A percentile compares a stretch with the other conserved stretches of the same genome.
Conservation (phyloP, 2,329 filamentous ascomycete genomes). For the Aspergillus viridinutans region DNA sequence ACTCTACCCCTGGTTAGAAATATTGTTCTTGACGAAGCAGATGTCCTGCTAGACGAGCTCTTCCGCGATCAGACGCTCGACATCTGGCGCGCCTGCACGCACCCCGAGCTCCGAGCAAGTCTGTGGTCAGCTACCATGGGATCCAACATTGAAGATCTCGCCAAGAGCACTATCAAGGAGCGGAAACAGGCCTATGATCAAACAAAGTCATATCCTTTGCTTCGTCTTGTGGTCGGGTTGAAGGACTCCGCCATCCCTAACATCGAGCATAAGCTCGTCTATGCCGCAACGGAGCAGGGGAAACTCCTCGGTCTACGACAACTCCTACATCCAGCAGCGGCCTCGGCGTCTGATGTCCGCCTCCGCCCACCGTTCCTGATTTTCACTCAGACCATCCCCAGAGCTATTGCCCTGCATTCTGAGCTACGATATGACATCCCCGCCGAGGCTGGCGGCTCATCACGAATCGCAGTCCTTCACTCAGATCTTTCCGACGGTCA, state of each 20-base stretch:
- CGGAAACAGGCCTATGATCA: conserved; percentile 37
- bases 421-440: conserved; percentile 96
- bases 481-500: conserved; percentile 73
- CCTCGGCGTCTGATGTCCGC: conserved; percentile 42
- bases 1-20: conserved; percentile 65
- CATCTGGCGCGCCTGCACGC: conserved; percentile 76
- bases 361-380: conserved; percentile 87
- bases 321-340: conserved; percentile 70
- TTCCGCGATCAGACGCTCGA: conserved; percentile 84
- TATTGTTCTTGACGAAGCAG: conserved; percentile 86
- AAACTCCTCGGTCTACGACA: conserved; percentile 90
- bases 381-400: conserved; percentile 92
- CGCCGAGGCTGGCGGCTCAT: conserved; percentile 74
- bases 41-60: conserved; percentile 85
- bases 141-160: conserved; percentile 79
- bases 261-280: conserved; percentile 81
- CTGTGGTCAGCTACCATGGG: conserved; percentile 98
- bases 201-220: conserved; percentile 45
- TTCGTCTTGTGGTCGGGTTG: conserved; percentile 88
- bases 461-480: conserved; percentile 84
- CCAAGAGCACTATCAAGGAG: conserved; percentile 61
- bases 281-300: conserved; percentile 87
- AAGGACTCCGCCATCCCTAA: conserved; percentile 96
- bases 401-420: conserved; percentile 79
- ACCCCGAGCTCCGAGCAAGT: conserved; percentile 65